These are phyloP conservation scores for Salix exigua DNA, from an alignment of 345 rosid species.

Conservation along the genomic window DNA sequence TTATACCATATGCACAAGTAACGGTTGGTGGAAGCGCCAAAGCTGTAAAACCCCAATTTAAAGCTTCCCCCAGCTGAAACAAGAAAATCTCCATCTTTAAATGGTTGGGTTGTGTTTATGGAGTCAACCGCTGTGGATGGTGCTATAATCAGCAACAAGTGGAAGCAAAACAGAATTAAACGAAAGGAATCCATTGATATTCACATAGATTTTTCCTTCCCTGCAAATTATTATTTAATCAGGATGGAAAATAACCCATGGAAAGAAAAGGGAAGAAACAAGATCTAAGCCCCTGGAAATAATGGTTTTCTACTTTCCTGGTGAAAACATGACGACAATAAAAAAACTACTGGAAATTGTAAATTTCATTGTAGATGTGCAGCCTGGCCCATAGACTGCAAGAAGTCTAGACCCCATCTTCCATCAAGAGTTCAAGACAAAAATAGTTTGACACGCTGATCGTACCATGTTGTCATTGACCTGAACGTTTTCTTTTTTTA, in stretches of 20 bases:
- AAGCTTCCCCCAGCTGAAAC: constrained; percentile 2
- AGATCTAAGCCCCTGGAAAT: not conserved
- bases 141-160: not conserved
- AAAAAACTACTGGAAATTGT: not conserved
- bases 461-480: not conserved
- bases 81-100: not conserved
- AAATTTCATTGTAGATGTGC: not conserved
- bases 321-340: too few species aligned
- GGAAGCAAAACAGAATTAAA: not conserved
- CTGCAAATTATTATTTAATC: not conserved
- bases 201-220: not conserved
- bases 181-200: not conserved
- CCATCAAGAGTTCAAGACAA: not conserved
- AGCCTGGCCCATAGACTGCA: not conserved
- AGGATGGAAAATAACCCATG: not conserved
- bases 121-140: not conserved
- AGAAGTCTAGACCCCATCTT: not conserved
- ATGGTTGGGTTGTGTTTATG: not conserved
- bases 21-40: not conserved
- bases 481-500: not conserved
- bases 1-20: not conserved
- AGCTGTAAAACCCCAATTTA: not conserved
- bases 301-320: not conserved
- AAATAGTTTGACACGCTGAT: not conserved
- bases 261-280: not conserved